A percentile compares a stretch with the other conserved stretches of the same genome.
These are phyloP conservation scores for Smithsoniella earleae DNA, from an alignment of 163 green algal genomes.

Conservation along the genomic window DNA sequence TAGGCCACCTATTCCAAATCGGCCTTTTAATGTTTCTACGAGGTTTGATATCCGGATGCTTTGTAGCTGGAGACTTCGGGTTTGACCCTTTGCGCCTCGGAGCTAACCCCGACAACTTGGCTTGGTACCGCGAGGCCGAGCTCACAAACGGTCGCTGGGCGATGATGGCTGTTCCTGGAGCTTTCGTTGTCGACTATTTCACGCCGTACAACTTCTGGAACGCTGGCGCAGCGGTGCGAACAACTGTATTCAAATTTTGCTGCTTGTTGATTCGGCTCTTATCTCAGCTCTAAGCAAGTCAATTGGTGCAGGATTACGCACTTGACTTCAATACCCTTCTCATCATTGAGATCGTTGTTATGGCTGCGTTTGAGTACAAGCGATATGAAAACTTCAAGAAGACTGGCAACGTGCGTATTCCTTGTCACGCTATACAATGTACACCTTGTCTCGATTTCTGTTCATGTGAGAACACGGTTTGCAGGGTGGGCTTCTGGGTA, in stretches of 20 bases:
- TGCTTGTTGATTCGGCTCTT: constrained; percentile 7
- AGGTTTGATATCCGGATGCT: no score
- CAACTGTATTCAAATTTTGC: no score
- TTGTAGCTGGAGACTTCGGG: constrained; percentile 45
- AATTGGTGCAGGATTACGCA: constrained; percentile 49
- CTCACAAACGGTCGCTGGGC: constrained; percentile 79
- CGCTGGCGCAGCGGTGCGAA: constrained; percentile 57
- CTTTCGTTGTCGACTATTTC: constrained; percentile 66
- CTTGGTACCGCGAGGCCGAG: constrained; percentile 78
- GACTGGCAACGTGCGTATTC: constrained; percentile 55
- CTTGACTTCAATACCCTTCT: constrained; percentile 48
- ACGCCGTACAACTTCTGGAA: constrained; percentile 69
- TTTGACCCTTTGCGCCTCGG: constrained; percentile 82
- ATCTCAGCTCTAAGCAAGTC: constrained; percentile 11
- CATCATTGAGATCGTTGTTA: constrained; percentile 56
- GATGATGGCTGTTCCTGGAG: constrained; percentile 72
- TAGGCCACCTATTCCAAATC: no score
- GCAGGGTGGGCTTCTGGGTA: constrained; percentile 47
- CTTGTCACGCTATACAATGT: not conserved
- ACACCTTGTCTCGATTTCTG: not conserved
- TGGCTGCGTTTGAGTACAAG: constrained; percentile 68
- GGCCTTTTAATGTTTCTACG: no score
- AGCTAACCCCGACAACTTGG: constrained; percentile 56
- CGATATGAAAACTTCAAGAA: constrained; percentile 73
- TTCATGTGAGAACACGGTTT: not conserved